Conservation (phyloP, 352 stramenopile genomes). For the Pythium guiyangense region DNA sequence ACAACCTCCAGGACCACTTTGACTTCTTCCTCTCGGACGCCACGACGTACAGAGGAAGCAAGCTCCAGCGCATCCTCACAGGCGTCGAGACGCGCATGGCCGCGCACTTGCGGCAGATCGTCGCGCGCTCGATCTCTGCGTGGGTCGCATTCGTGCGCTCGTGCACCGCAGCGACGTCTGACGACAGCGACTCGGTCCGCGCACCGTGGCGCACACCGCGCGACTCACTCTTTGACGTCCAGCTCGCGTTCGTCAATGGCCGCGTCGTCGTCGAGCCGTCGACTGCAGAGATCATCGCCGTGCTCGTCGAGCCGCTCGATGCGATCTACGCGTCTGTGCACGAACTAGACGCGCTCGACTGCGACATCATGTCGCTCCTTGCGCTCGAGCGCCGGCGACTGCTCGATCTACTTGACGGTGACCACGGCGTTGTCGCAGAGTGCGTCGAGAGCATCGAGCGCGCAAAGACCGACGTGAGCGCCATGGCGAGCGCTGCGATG, state of each 20-base stretch:
- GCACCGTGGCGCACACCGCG: conserved; percentile 43
- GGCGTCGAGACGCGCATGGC: conserved; percentile 85
- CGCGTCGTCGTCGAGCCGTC: conserved; percentile 60
- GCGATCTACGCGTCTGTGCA: conserved; percentile 69
- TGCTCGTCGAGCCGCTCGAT: conserved; percentile 80
- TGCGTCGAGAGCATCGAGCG: conserved; percentile 37
- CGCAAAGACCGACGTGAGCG: conserved; percentile 51
- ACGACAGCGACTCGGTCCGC: conserved; percentile 1
- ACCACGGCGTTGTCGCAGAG: conserved; percentile 37
- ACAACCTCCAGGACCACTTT: conserved; percentile 92
- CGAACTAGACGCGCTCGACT: conserved; percentile 83
- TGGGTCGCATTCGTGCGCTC: conserved; percentile 61
- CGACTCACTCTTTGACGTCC: conserved; percentile 82
- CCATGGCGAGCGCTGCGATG: conserved; percentile 63
- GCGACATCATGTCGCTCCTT: conserved; percentile 89
- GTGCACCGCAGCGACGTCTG: conserved; percentile 4
- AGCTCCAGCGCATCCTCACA: conserved; percentile 76
- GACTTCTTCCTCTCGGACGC: conserved; percentile 90
- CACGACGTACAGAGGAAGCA: conserved; percentile 40
- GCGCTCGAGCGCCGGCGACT: conserved; percentile 56
- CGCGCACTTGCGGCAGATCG: conserved; percentile 72
- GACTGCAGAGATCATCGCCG: conserved; percentile 58
- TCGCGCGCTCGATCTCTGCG: conserved; percentile 45
- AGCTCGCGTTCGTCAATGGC: conserved; percentile 47
- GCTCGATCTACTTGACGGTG: conserved; percentile 40